Percentiles rank a stretch among this genome's conserved stretches.
These are phyloP conservation scores for Brettanomyces nanus DNA, from an alignment of 805 yeast species.

Conservation along the genomic window DNA sequence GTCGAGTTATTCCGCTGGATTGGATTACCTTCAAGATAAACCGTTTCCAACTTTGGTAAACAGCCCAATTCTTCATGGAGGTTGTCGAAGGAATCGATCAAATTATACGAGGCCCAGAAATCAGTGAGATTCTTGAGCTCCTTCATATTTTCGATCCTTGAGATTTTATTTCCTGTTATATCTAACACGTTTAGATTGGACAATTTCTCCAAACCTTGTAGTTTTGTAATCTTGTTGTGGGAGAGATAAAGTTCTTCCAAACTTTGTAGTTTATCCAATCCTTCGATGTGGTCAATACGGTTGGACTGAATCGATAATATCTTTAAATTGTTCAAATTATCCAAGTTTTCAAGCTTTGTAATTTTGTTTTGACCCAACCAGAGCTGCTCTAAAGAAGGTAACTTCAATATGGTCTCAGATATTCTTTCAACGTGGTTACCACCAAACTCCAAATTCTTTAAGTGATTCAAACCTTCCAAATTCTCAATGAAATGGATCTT, in stretches of 20 bases:
- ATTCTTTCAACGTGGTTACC: constrained; percentile 68
- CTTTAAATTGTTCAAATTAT: constrained; percentile 49
- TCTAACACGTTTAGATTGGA: constrained; percentile 65
- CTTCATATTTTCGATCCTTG: constrained; percentile 51
- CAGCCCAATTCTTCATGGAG: constrained; percentile 56
- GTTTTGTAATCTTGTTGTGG: constrained; percentile 65
- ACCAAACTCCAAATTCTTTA: constrained; percentile 78
- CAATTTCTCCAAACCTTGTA: constrained; percentile 74
- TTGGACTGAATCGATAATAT: constrained; percentile 87
- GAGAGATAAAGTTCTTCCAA: constrained; percentile 84
- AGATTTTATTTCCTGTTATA: constrained; percentile 66
- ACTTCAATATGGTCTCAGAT: constrained; percentile 43
- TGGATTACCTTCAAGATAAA: constrained; percentile 92
- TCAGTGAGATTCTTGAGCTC: constrained; percentile 75
- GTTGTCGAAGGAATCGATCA: constrained; percentile 59
- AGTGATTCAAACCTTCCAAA: constrained; percentile 43
- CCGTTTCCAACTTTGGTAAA: constrained; percentile 67
- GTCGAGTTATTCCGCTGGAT: constrained; percentile 66
- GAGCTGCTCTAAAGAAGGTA: constrained; percentile 57
- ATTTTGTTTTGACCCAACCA: constrained; percentile 93
- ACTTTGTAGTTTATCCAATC: constrained; percentile 60
- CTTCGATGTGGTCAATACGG: constrained; percentile 68
- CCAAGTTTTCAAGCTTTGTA: constrained; percentile 52
- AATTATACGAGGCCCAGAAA: constrained; percentile 85
- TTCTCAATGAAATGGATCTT: constrained; percentile 67